Evolutionary conservation across 192 early-diverging fungal species (phyloP).

Genomic region (Funneliformis geosporum): DNA sequence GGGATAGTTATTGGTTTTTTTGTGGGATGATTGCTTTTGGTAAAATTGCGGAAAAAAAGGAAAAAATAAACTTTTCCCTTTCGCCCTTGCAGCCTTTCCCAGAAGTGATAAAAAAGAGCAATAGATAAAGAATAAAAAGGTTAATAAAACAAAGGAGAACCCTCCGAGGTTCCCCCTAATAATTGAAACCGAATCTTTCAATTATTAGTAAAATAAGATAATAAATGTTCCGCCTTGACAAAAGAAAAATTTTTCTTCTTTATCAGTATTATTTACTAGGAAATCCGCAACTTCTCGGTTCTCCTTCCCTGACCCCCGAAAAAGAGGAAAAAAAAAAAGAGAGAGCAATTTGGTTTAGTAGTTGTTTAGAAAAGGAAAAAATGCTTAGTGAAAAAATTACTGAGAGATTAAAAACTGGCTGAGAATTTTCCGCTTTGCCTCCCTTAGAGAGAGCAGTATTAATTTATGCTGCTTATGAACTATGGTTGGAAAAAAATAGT

Average conservation of each 20-base stretch:
- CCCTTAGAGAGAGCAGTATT: conserved; percentile 7
- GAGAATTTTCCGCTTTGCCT: conserved; percentile 7
- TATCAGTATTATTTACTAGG: conserved; percentile 11
- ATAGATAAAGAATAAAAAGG: too few relatives aligned
- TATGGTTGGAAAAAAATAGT: background rate
- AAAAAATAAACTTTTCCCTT: too few relatives aligned
- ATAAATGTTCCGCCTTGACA: conserved; percentile 6
- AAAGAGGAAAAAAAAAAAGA: background rate
- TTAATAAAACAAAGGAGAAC: too few relatives aligned
- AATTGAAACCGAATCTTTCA: too few relatives aligned
- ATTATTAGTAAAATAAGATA: too few relatives aligned
- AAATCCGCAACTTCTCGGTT: background rate
- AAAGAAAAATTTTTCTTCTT: conserved; percentile 22
- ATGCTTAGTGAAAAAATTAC: background rate
- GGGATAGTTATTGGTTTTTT: too few relatives aligned
- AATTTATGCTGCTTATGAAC: conserved; percentile 13
- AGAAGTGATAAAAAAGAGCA: too few relatives aligned
- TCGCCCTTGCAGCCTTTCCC: too few relatives aligned
- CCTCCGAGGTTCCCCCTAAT: too few relatives aligned
- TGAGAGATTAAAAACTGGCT: conserved; percentile 3
- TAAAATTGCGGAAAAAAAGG: too few relatives aligned
- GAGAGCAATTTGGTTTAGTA: conserved; percentile 2
- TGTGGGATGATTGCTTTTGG: too few relatives aligned
- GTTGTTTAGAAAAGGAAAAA: background rate
- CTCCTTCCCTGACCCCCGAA: too few relatives aligned